Evolutionary conservation across 352 stramenopile species (phyloP), one percentile per base, ranked within the genome.

Genomic region (Phytopythium mirpurense): DNA sequence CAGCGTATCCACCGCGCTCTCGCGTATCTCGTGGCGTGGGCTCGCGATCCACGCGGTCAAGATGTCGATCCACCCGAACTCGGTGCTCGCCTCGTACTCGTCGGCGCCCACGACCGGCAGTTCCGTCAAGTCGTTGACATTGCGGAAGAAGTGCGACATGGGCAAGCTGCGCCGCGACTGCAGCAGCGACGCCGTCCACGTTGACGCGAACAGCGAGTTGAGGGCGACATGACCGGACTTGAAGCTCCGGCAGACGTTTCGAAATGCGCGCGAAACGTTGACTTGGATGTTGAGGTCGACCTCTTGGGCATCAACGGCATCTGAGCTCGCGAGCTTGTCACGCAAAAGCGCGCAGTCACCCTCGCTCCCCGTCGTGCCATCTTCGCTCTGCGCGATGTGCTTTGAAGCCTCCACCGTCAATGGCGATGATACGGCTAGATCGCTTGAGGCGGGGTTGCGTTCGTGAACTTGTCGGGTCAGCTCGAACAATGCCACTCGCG

Each of bases 1-100:
- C n/a, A 94, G 63, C 49, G 62, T 88, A 4, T 83, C 57, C 48
- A 92, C 82, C 12, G 75, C 80, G 46, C 89, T 87, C 23, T 67
- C 42, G 5, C 84, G 72, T 18, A 92, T 74, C 41, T 78, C 60
- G 6, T 65, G 65, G 21, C 84, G 59, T 21, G 67, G 43, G 34
- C 72, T 90, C n/a, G 67, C 64, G 14, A 69, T 82, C 84, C 84
- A 94, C 32, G 72, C 51, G 1, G 81, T 91, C 27, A 92, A 48
- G 26, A 94, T 89, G 46, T 94, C 84, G 26, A 88, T 70, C 84
- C 84, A 94, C 0, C 84, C 84, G 42, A 88, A 78, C 54, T 92
- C 72, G 12, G 74, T 89, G 37, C 53, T 83, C 21, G 74, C 62
- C 38, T 94, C 82, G 56, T 87, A 89, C 36, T 94, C 84, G 44